phyloP scores from a whole-genome alignment of 495 filamentous ascomycete genomes.

The Xylaria bambusicola region DNA sequence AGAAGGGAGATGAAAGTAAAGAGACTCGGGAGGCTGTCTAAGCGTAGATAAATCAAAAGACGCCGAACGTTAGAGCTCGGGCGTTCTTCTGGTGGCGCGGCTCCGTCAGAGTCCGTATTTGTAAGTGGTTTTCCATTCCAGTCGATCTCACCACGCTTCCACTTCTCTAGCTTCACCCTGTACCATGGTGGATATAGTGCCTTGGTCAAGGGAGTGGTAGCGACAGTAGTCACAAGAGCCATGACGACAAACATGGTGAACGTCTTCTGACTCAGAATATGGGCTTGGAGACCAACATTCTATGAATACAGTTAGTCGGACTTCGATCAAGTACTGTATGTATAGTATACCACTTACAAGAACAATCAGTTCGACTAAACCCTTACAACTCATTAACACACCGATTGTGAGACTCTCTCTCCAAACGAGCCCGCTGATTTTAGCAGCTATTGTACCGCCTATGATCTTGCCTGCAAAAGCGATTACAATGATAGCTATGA shows the following conservation, averaged over 20 bases:
- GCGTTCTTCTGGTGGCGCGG: slow-evolving; percentile 46
- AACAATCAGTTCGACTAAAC: slow-evolving; percentile 92
- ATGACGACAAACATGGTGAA: slow-evolving; percentile 99
- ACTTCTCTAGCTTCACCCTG: slow-evolving; percentile 86
- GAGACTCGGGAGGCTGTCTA: slow-evolving; percentile 85
- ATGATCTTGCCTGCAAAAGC: slow-evolving; percentile 86
- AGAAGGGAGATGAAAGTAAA: slow-evolving; percentile 84
- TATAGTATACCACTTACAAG: slow-evolving; percentile 62
- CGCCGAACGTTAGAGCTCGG: slow-evolving; percentile 48
- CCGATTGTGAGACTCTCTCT: slow-evolving; percentile 91
- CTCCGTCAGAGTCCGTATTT: slow-evolving; percentile 40
- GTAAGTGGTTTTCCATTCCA: slow-evolving; percentile 74
- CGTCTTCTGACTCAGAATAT: slow-evolving; percentile 80
- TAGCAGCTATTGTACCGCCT: slow-evolving; percentile 82
- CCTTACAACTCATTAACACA: slow-evolving; percentile 96
- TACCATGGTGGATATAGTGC: slow-evolving; percentile 85
- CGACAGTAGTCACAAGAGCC: slow-evolving; percentile 89
- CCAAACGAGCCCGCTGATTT: slow-evolving; percentile 80
- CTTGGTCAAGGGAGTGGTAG: slow-evolving; percentile 81
- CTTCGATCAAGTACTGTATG: not conserved
- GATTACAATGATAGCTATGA: slow-evolving; percentile 77
- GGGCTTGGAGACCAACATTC: slow-evolving; percentile 94
- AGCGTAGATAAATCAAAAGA: slow-evolving; percentile 65
- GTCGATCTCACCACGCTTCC: slow-evolving; percentile 89
- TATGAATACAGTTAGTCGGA: slow-evolving; percentile 39